Base-by-base conservation (phyloP, 441 rosid genomes). In the Bruguiera hainesii region DNA sequence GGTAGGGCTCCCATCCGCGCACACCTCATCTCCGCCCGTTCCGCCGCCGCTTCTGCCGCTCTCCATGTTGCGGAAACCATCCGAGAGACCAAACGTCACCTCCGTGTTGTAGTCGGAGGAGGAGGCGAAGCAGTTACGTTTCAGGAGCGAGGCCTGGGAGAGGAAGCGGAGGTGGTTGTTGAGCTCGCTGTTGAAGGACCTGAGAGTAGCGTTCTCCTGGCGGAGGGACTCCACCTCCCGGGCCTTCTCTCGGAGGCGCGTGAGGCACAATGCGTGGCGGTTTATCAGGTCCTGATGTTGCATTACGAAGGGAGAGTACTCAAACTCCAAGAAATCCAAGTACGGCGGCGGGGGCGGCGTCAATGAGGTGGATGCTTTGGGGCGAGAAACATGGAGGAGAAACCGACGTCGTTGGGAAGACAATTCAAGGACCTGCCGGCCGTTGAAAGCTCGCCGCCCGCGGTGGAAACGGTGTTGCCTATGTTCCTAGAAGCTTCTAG, bases 271-370 rank as follows among this genome's bases (percentile, higher is more conserved):
- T 5, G 60, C 82, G 74, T 75, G 84, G 70, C 83, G 82, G 65
- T 81, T 83, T 33, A 78, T 63, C 73, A 78, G 75, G 60, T 87
- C 85, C 72, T 84, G 89, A 18, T 81, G 74, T 28, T 80, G 82
- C 79, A 75, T 71, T 10, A 72, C 65, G 56, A 78, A 60, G 58
- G 79, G 77, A 30, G 83, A 53, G 57, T 21, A 21, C 57, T 53
- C 13, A 53, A 37, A 37, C 3, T 37, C 46, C 15, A 37, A 10
- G 15, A 37, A 76, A 49, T 70, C 76, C 11, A 56, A 7, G 60
- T 18, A 51, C 18, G 64, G 56, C 23, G 61, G 13, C 55, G 19
- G 57, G 7, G 64, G 56, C 23, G 64, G 56, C 23, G 58, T 33
- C 26, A 49, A 21, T 7, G 60, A 23, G 19, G 18, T 56, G 53